These are phyloP conservation scores for Margaritispora aquatica DNA, from an alignment of 495 filamentous ascomycete species.

Conservation along the genomic window DNA sequence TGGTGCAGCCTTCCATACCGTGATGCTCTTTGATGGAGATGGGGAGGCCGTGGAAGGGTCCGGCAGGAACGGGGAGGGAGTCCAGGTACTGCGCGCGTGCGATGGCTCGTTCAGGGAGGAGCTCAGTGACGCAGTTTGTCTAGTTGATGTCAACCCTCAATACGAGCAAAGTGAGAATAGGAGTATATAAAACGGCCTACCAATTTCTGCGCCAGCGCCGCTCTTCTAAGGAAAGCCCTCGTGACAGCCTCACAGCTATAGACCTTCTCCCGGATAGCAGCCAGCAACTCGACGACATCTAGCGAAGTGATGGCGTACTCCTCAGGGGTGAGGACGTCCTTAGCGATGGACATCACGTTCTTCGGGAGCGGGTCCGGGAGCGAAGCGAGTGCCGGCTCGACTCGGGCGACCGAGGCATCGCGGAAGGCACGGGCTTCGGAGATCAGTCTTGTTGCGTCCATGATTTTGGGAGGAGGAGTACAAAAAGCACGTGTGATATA, in stretches of 20 bases:
- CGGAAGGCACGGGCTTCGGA: not conserved
- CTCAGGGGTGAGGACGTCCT: conserved; percentile 7
- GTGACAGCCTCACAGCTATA: conserved; percentile 28
- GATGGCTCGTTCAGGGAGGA: conserved; percentile 44
- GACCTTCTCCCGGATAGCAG: not conserved
- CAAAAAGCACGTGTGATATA: not conserved
- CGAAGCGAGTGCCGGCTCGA: conserved; percentile 1
- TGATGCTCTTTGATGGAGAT: conserved; percentile 43
- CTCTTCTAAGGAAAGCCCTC: conserved; percentile 49
- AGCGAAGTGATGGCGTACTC: conserved; percentile 2
- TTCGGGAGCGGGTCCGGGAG: conserved; percentile 2
- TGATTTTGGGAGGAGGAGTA: not conserved
- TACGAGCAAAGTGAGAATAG: not conserved
- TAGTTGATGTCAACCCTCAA: conserved; percentile 21
- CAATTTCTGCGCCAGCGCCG: conserved; percentile 18
- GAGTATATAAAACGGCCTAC: conserved; percentile 13
- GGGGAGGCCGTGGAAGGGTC: conserved; percentile 52
- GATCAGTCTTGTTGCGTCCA: conserved; percentile 1
- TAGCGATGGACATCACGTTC: conserved; percentile 2
- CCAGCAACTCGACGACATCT: not conserved
- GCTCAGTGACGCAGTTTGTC: conserved; percentile 50
- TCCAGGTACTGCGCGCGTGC: conserved; percentile 43
- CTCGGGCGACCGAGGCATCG: not conserved
- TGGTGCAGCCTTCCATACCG: conserved; percentile 25
- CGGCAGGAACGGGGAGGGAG: conserved; percentile 34